Conservation (phyloP, 1,284 basidiomycete species). For the Pterulicium gracile region DNA sequence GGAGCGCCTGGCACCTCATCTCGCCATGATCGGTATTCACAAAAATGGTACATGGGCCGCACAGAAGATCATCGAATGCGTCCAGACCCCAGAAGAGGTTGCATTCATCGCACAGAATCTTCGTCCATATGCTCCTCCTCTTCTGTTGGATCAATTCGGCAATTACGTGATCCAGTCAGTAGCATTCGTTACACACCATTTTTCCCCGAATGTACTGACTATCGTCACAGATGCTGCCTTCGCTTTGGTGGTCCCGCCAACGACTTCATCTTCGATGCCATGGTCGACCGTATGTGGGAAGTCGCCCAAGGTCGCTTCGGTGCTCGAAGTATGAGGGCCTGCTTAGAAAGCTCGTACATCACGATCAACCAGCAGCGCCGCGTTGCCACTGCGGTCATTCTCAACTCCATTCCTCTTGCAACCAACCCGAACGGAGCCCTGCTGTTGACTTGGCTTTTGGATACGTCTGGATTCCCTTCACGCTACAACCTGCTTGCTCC, state of each 20-base stretch:
- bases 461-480: slow-evolving; percentile 87
- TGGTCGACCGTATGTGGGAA: slow-evolving; percentile 98
- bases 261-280: slow-evolving; percentile 97
- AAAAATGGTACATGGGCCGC: slow-evolving; percentile 99
- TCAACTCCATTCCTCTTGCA: slow-evolving; percentile 96
- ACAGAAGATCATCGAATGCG: slow-evolving; percentile 97
- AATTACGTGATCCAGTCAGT: slow-evolving; percentile 96
- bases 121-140: slow-evolving; percentile 84
- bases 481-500: slow-evolving; percentile 89
- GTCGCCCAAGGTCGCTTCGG: slow-evolving; percentile 94
- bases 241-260: slow-evolving; percentile 83
- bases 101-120: slow-evolving; percentile 79
- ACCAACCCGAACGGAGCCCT: slow-evolving; percentile 97
- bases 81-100: slow-evolving; percentile 83
- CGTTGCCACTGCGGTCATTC: slow-evolving; percentile 86
- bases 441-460: slow-evolving; percentile 92
- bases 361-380: slow-evolving; percentile 87
- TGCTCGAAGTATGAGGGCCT: slow-evolving; percentile 94
- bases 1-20: slow-evolving; percentile 86
- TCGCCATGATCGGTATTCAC: slow-evolving; percentile 97
- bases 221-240: slow-evolving; percentile 63
- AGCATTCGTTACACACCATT: slow-evolving; percentile 1
- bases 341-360: slow-evolving; percentile 84
- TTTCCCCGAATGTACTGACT: slow-evolving; percentile 8
- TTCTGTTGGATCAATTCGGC: slow-evolving; percentile 93